Percentiles rank a stretch among this genome's conserved stretches.
Conservation (phyloP, 345 rosid genomes). For the Mercurialis annua region DNA sequence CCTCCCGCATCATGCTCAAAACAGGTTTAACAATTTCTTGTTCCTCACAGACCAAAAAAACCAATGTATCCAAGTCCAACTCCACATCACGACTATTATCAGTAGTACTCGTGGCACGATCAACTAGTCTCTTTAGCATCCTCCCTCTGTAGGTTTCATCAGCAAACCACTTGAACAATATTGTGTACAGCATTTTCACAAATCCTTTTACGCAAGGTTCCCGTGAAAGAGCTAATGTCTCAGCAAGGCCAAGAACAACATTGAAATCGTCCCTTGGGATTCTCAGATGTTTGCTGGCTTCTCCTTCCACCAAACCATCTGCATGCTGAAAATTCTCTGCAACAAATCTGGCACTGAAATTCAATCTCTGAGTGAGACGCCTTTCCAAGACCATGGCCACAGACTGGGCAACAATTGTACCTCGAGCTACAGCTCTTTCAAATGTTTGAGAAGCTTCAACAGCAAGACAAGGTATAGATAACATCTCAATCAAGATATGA, state of each 20-base stretch:
- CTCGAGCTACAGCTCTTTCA: slow-evolving; percentile 86
- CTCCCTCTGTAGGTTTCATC: slow-evolving; percentile 71
- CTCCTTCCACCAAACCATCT: slow-evolving; percentile 63
- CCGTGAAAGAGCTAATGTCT: slow-evolving; percentile 73
- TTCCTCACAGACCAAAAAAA: slow-evolving; percentile 73
- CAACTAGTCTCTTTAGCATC: slow-evolving; percentile 87
- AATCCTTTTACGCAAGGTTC: slow-evolving; percentile 73
- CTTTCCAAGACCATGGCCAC: slow-evolving; percentile 86
- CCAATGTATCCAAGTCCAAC: slow-evolving; percentile 78
- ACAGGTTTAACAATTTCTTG: slow-evolving; percentile 70
- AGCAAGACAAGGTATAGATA: slow-evolving; percentile 85
- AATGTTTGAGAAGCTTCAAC: slow-evolving; percentile 87
- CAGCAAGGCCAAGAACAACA: slow-evolving; percentile 83
- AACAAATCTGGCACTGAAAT: slow-evolving; percentile 45
- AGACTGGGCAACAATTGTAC: slow-evolving; percentile 71
- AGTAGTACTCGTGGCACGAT: slow-evolving; percentile 65
- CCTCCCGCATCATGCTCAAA: slow-evolving; percentile 79
- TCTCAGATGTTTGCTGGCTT: slow-evolving; percentile 55
- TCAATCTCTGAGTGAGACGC: slow-evolving; percentile 55
- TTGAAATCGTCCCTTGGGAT: slow-evolving; percentile 68
- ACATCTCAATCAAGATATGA: slow-evolving; percentile 82
- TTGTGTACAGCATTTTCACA: slow-evolving; percentile 77
- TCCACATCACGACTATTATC: slow-evolving; percentile 61
- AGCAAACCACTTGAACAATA: slow-evolving; percentile 79
- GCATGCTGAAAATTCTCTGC: slow-evolving; percentile 46